Percentiles rank a stretch among this genome's conserved stretches.
Conservation (phyloP, 2,329 filamentous ascomycete genomes). For the Apiospora saccharicola region DNA sequence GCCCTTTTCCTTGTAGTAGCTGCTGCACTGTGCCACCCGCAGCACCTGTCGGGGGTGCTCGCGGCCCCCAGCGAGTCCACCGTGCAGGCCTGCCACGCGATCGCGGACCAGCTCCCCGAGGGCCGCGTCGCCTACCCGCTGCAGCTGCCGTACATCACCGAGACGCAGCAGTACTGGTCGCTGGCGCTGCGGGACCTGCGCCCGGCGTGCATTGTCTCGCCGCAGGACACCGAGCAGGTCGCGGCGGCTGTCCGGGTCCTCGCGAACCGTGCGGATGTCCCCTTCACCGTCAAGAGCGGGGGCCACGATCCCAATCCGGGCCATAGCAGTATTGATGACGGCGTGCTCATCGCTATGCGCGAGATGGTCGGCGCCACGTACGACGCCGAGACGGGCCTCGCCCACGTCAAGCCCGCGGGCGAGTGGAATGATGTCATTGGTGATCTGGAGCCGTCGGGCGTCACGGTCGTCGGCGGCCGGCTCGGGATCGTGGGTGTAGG, state of each 20-base stretch:
- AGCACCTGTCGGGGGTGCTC: not conserved
- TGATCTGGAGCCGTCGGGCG: slow-evolving; percentile 42
- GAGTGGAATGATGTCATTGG: slow-evolving; percentile 49
- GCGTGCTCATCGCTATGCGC: slow-evolving; percentile 46
- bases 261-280: slow-evolving; percentile 40
- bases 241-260: slow-evolving; percentile 42
- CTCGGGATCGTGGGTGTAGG: slow-evolving; percentile 41
- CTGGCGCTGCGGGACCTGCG: slow-evolving; percentile 39
- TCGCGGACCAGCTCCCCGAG: slow-evolving; percentile 26
- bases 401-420: slow-evolving; percentile 48
- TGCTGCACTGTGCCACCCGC: not conserved
- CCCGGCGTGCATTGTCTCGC: slow-evolving; percentile 47
- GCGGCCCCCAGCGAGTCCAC: slow-evolving; percentile 26
- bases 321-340: slow-evolving; percentile 44
- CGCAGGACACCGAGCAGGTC: slow-evolving; percentile 43
- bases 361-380: slow-evolving; percentile 45
- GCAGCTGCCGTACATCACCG: slow-evolving; percentile 24
- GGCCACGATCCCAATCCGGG: slow-evolving; percentile 48
- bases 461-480: slow-evolving; percentile 44
- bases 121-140: slow-evolving; percentile 26
- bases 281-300: slow-evolving; percentile 48
- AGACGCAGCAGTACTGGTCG: slow-evolving; percentile 43
- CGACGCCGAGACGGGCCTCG: slow-evolving; percentile 42
- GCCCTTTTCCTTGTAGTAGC: not conserved
- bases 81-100: slow-evolving; percentile 29